Conservation (phyloP, 2,329 filamentous ascomycete species). For the Parastagonospora avenae region DNA sequence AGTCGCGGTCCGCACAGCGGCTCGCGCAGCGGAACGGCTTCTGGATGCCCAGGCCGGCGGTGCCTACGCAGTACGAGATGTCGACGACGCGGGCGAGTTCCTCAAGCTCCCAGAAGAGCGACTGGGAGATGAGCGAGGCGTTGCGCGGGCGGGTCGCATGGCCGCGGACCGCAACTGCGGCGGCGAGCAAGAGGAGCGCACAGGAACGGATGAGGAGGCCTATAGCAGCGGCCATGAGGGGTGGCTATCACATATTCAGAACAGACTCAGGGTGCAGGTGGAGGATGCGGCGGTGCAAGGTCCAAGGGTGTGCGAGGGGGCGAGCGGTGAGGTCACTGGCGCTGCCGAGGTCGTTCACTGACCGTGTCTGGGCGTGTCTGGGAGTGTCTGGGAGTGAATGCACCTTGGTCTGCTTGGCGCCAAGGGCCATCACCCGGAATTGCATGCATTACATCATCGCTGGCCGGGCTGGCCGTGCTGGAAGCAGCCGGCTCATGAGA, state of each 20-base stretch:
- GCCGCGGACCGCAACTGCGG: constrained; percentile 11
- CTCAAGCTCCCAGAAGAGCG: constrained; percentile 81
- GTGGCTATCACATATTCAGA: constrained; percentile 40
- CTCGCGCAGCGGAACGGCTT: constrained; percentile 85
- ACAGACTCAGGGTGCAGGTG: constrained; percentile 31
- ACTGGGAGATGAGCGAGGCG: constrained; percentile 56
- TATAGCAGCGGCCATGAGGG: constrained; percentile 25
- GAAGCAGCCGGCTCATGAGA: no score
- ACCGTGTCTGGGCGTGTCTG: no score
- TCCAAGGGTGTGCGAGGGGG: constrained; percentile 2
- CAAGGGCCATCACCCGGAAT: no score
- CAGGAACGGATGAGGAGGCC: constrained; percentile 24
- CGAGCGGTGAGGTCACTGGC: constrained; percentile 24
- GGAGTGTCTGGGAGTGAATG: no score
- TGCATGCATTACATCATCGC: no score
- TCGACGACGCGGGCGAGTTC: constrained; percentile 90
- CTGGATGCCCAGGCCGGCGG: constrained; percentile 78
- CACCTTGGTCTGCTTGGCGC: no score
- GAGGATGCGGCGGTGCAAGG: neutral
- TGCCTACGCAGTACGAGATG: constrained; percentile 91
- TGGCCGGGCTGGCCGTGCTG: no score
- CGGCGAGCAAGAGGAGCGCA: constrained; percentile 19
- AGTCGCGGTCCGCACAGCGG: constrained; percentile 81
- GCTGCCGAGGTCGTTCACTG: neutral
- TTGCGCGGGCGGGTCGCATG: constrained; percentile 20